A percentile compares a stretch with the other conserved stretches of the same genome.
Evolutionary conservation across 2,329 filamentous ascomycete species (phyloP).

Genomic region (Fusarium sulawesiense): DNA sequence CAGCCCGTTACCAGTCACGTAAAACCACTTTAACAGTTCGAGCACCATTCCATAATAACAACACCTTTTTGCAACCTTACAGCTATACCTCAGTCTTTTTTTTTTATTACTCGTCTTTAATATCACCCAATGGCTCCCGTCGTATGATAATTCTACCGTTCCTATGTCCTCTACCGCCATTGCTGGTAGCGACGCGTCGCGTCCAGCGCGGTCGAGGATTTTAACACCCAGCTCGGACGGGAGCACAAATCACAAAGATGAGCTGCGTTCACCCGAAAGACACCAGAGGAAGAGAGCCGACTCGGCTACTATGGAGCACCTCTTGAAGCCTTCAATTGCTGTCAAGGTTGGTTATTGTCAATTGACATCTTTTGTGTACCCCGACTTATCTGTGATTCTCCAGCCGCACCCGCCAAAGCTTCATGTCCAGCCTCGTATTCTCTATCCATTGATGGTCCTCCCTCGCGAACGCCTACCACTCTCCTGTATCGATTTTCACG

Average conservation of each 20-base stretch:
- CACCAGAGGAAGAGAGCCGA: conserved; percentile 54
- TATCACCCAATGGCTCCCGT: conserved; percentile 27
- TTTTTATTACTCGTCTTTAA: conserved; percentile 3
- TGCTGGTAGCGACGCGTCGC: conserved; percentile 61
- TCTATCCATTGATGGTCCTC: conserved; percentile 72
- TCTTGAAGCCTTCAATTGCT: conserved; percentile 64
- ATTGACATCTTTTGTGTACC: not conserved
- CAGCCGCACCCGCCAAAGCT: conserved; percentile 68
- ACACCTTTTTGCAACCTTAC: conserved; percentile 17
- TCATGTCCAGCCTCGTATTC: conserved; percentile 63
- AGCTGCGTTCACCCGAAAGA: conserved; percentile 44
- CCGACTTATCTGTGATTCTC: conserved; percentile 12
- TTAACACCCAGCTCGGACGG: conserved; percentile 56
- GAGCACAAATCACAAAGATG: conserved; percentile 53
- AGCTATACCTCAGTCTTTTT: conserved; percentile 15
- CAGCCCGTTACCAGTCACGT: conserved; percentile 2
- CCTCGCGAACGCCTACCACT: conserved; percentile 70
- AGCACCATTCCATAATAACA: conserved; percentile 26
- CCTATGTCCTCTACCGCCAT: conserved; percentile 52
- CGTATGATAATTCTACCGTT: conserved; percentile 32
- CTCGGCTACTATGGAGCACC: conserved; percentile 59
- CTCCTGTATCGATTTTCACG: conserved; percentile 69
- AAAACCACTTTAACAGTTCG: conserved; percentile 35
- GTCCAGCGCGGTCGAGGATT: conserved; percentile 56
- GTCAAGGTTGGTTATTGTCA: conserved; percentile 58